Evolutionary conservation across 768 basidiomycete species (phyloP).

Genomic region (Fistulinella prunicolor): DNA sequence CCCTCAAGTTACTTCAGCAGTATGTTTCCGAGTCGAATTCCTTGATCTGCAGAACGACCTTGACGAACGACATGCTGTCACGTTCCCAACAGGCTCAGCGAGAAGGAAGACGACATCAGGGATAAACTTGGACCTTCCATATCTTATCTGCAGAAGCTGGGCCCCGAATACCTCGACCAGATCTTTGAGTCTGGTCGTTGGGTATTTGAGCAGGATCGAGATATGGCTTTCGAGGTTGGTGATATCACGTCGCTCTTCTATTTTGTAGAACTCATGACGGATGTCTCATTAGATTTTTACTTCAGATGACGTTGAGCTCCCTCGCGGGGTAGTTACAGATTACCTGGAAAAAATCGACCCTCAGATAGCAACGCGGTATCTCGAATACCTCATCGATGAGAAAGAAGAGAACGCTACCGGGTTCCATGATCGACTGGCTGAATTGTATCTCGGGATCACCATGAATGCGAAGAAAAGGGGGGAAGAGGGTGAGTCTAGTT

Average conservation of each 20-base stretch:
- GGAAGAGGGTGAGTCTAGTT: slow-evolving; percentile 56
- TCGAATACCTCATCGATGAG: slow-evolving; percentile 81
- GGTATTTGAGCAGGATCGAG: slow-evolving; percentile 73
- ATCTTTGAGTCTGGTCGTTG: slow-evolving; percentile 82
- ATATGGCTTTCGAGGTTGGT: slow-evolving; percentile 73
- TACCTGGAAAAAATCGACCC: slow-evolving; percentile 74
- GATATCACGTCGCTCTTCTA: background rate
- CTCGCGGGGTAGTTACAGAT: slow-evolving; percentile 68
- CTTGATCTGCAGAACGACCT: background rate
- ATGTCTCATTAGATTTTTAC: slow-evolving; percentile 72
- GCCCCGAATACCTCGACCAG: slow-evolving; percentile 74
- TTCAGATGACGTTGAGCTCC: slow-evolving; percentile 91
- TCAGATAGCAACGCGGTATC: slow-evolving; percentile 68
- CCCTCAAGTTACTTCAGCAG: slow-evolving; percentile 81
- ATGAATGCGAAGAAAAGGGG: slow-evolving; percentile 53
- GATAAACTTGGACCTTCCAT: slow-evolving; percentile 86
- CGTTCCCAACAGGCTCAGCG: slow-evolving; percentile 59
- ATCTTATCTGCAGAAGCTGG: slow-evolving; percentile 86
- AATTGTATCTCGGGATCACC: slow-evolving; percentile 77
- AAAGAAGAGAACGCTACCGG: slow-evolving; percentile 60
- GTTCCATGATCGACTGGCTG: slow-evolving; percentile 89
- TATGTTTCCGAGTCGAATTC: slow-evolving; percentile 37
- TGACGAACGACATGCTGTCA: background rate
- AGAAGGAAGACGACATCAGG: slow-evolving; percentile 68
- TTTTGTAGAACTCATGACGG: background rate